Conservation (phyloP, 495 filamentous ascomycete genomes). For the Copromyces sp. region DNA sequence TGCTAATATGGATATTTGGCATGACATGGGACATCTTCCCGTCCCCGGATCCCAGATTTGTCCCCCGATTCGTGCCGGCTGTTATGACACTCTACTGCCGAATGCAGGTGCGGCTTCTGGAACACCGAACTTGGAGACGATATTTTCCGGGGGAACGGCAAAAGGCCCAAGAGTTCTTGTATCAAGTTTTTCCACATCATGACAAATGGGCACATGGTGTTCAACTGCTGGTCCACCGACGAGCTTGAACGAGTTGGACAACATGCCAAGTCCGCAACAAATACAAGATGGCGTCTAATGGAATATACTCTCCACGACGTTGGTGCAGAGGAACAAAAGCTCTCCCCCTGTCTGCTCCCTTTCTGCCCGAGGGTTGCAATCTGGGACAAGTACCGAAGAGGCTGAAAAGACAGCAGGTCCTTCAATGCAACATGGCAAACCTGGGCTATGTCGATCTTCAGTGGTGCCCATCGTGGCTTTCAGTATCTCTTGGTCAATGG, state of each 20-base stretch:
- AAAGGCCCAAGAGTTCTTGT: too few species aligned
- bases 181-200: not conserved
- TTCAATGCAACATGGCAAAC: not conserved
- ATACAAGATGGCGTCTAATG: too few species aligned
- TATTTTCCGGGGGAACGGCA: not conserved
- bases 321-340: not conserved
- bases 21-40: slow-evolving; percentile 10
- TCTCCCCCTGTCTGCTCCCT: not conserved
- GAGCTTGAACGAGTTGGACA: too few species aligned
- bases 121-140: slow-evolving; percentile 5
- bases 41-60: slow-evolving; percentile 7
- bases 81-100: slow-evolving; percentile 7
- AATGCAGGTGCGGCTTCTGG: slow-evolving; percentile 17
- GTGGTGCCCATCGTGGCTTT: too few species aligned
- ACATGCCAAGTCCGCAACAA: too few species aligned
- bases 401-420: not conserved
- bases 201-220: too few species aligned
- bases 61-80: slow-evolving; percentile 14
- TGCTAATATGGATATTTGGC: slow-evolving; percentile 27
- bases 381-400: not conserved
- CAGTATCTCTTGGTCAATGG: too few species aligned
- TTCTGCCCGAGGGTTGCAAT: not conserved
- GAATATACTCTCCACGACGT: too few species aligned
- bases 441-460: not conserved
- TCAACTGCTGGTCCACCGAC: too few species aligned